Evolutionary conservation across 768 basidiomycete species (phyloP), one percentile per base, ranked within the genome.

Genomic region (Dictyophora rubrovolvata): DNA sequence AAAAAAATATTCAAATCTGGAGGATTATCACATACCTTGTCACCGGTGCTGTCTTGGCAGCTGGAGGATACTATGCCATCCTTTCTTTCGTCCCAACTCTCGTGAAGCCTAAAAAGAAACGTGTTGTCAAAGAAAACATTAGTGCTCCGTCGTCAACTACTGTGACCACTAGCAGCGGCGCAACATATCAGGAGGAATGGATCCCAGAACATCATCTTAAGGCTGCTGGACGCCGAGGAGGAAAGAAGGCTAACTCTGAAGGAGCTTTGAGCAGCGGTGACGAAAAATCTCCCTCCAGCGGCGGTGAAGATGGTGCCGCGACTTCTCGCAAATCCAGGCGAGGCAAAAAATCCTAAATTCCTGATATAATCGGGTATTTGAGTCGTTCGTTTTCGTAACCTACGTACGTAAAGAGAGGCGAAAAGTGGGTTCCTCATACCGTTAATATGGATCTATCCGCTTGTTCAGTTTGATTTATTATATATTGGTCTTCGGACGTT

Each of bases 151-250:
- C 1, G 64, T 77, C 8, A 20, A 60, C 72, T 8, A 67, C 76
- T 6, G 74, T 80, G 55, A 83, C 79, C 59, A 70, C 81, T 4
- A 83, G 84, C 34, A 82, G 82, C 21, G 81, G 83, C 36, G 77
- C 83, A 1, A 79, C 83, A 42, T 91, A 92, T 64, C 82, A 88
- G 66, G 87, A 92, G 67, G 90, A 93, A 66, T 93, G 90, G 90
- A 93, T 93, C 64, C 90, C 90, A n/a, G 86, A 87, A 63, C 87
- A 90, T 66, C 90, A 92, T 65, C 74, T 90, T 61, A 86, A 81
- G 75, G 87, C 87, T 70, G 59, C 72, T 34, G 88, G 81, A 69
- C 55, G 51, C 11, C 68, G 71, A 17, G 50, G 59, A n/a, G 65
- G 70, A 64, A 77, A 78, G 62, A 77, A 77, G 67, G 71, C 70